Evolutionary conservation across 441 rosid genomes (phyloP).

Genomic region (Jatropha multifida): DNA sequence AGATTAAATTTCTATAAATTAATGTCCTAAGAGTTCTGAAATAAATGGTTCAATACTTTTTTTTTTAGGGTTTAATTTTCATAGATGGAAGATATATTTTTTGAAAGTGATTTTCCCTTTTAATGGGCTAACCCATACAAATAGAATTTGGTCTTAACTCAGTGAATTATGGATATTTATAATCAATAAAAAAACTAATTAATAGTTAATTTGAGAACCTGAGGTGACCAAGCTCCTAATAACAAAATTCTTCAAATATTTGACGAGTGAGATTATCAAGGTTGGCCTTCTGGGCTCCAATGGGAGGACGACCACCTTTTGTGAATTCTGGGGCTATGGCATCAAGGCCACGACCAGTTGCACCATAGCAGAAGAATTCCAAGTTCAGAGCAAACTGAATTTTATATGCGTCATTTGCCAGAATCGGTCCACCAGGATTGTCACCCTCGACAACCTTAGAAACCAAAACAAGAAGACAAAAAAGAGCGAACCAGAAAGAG

Average conservation of each 20-base stretch:
- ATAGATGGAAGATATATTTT: no score
- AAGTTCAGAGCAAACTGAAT: constrained; percentile 4
- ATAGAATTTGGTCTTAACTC: no score
- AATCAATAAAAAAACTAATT: no score
- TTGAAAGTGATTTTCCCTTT: no score
- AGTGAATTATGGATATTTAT: no score
- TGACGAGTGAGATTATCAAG: constrained; percentile 27
- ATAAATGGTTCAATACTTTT: no score
- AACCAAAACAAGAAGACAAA: neutral
- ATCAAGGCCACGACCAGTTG: constrained; percentile 56
- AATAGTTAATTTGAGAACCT: constrained; percentile 29
- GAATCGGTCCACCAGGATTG: neutral
- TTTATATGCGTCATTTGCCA: neutral
- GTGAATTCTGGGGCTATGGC: constrained; percentile 37
- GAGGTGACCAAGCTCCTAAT: constrained; percentile 66
- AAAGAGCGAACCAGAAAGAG: neutral
- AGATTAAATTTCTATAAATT: no score
- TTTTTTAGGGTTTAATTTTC: no score
- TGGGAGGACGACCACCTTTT: constrained; percentile 55
- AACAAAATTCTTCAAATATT: constrained; percentile 59
- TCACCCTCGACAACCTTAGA: neutral
- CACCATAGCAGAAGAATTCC: constrained; percentile 36
- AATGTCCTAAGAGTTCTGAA: no score
- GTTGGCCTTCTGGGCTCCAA: constrained; percentile 38
- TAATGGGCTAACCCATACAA: no score